phyloP scores from a whole-genome alignment of 495 filamentous ascomycete genomes.

The Evansstolkia leycettana region DNA sequence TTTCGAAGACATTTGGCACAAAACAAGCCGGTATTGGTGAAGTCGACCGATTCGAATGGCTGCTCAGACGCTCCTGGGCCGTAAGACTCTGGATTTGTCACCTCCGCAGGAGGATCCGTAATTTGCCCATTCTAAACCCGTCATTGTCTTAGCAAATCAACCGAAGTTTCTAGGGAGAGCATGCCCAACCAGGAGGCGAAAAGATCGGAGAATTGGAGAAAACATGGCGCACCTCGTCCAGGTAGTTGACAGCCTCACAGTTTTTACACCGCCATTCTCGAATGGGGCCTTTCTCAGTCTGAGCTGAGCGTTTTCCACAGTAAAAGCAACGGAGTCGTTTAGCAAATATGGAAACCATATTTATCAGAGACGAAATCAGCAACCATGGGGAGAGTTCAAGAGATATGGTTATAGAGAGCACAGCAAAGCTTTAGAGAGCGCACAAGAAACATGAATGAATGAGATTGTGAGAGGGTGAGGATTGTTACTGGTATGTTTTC shows the following conservation, averaged over 20 bases:
- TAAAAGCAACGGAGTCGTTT: slow-evolving; percentile 61
- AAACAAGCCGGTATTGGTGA: slow-evolving; percentile 45
- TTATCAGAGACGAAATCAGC: too few relatives aligned
- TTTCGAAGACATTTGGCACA: slow-evolving; percentile 71
- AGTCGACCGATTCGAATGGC: slow-evolving; percentile 20
- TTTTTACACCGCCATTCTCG: slow-evolving; percentile 55
- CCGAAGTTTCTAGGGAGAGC: slow-evolving; percentile 1
- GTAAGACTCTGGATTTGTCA: slow-evolving; percentile 19
- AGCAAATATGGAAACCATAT: slow-evolving; percentile 35
- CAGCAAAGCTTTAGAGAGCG: too few relatives aligned
- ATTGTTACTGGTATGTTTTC: too few relatives aligned
- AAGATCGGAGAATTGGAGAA: neutral
- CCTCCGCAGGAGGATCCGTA: slow-evolving; percentile 65
- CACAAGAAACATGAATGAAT: slow-evolving; percentile 3
- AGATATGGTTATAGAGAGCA: too few relatives aligned
- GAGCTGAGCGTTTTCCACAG: slow-evolving; percentile 51
- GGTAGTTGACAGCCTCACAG: slow-evolving; percentile 73
- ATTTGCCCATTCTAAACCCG: slow-evolving; percentile 61
- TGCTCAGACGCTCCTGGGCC: slow-evolving; percentile 16
- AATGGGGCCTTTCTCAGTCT: slow-evolving; percentile 35
- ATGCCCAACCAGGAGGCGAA: slow-evolving; percentile 7
- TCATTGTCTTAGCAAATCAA: neutral
- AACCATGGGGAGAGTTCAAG: too few relatives aligned
- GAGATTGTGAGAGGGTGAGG: too few relatives aligned
- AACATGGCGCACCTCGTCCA: slow-evolving; percentile 45